Conservation (phyloP, 371 early-diverging fungal species). For the Rhizopus sp. region DNA sequence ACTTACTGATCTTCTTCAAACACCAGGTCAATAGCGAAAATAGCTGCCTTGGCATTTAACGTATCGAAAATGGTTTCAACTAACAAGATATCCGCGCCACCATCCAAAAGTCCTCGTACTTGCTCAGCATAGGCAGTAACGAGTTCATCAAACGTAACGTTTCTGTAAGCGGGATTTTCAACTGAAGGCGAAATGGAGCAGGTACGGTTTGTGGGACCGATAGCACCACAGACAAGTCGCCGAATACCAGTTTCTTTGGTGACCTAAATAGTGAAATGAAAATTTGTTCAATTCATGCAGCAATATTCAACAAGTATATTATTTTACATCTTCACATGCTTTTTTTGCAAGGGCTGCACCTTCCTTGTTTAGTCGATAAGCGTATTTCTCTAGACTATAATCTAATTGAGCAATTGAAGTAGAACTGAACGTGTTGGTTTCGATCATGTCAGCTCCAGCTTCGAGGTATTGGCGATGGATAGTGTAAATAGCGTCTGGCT, state of each 20-base stretch:
- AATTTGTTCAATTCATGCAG: too few relatives aligned
- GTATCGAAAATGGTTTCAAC: slow-evolving; percentile 97
- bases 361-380: slow-evolving; percentile 90
- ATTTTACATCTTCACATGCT: slow-evolving; percentile 75
- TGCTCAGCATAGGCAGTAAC: slow-evolving; percentile 89
- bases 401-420: slow-evolving; percentile 92
- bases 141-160: slow-evolving; percentile 92
- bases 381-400: slow-evolving; percentile 81
- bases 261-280: slow-evolving; percentile 21
- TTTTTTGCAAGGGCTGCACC: slow-evolving; percentile 84
- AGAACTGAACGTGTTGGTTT: slow-evolving; percentile 93
- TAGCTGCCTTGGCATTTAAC: slow-evolving; percentile 91
- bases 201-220: slow-evolving; percentile 95
- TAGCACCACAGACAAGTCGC: slow-evolving; percentile 85
- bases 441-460: slow-evolving; percentile 92
- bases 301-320: background rate
- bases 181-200: slow-evolving; percentile 95
- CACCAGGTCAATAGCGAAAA: slow-evolving; percentile 86
- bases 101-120: slow-evolving; percentile 87
- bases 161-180: slow-evolving; percentile 92
- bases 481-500: slow-evolving; percentile 81
- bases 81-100: slow-evolving; percentile 87
- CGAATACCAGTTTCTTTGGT: slow-evolving; percentile 66
- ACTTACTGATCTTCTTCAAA: slow-evolving; percentile 71
- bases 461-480: slow-evolving; percentile 89